Conservation (phyloP, 2,329 filamentous ascomycete species). For the Plenodomus lindquistii region DNA sequence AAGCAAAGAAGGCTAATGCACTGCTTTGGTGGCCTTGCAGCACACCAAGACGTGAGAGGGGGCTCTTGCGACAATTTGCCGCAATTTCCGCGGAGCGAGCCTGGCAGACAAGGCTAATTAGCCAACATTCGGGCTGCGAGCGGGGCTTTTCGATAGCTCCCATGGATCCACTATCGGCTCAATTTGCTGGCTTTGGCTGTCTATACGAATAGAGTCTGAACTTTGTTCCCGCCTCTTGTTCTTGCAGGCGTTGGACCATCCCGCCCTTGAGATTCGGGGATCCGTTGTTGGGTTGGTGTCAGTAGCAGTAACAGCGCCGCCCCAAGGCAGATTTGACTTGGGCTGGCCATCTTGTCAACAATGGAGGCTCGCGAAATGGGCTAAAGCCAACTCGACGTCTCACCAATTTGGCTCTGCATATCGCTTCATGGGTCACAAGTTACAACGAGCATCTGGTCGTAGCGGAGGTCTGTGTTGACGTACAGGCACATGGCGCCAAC, state of each 20-base stretch:
- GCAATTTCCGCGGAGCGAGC: slow-evolving; percentile 23
- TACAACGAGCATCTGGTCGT: slow-evolving; percentile 17
- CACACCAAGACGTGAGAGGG: slow-evolving; percentile 16
- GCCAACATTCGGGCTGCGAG: slow-evolving; percentile 33
- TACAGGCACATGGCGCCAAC: slow-evolving; percentile 38
- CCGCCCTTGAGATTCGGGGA: slow-evolving; percentile 10
- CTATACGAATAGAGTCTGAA: neutral
- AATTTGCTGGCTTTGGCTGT: slow-evolving; percentile 24
- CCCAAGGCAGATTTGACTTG: slow-evolving; percentile 19
- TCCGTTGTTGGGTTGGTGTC: slow-evolving; percentile 2
- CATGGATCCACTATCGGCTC: slow-evolving; percentile 26
- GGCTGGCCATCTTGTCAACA: slow-evolving; percentile 7
- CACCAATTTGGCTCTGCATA: slow-evolving; percentile 37
- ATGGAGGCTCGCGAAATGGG: slow-evolving; percentile 26
- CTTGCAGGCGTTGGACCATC: slow-evolving; percentile 13
- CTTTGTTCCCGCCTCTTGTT: slow-evolving; percentile 10
- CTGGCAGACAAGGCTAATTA: slow-evolving; percentile 33
- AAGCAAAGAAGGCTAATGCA: slow-evolving; percentile 26
- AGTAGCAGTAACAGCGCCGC: slow-evolving; percentile 3
- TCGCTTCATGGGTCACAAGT: slow-evolving; percentile 29
- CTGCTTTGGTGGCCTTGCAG: slow-evolving; percentile 29
- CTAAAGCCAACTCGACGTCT: slow-evolving; percentile 35
- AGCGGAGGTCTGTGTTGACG: slow-evolving; percentile 25
- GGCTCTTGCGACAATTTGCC: slow-evolving; percentile 2
- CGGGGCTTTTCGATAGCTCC: slow-evolving; percentile 32